A percentile compares a stretch with the other conserved stretches of the same genome.
These are phyloP conservation scores for Cryptosporidium parvum DNA, from an alignment of 169 alveolate species.

Conservation along the genomic window DNA sequence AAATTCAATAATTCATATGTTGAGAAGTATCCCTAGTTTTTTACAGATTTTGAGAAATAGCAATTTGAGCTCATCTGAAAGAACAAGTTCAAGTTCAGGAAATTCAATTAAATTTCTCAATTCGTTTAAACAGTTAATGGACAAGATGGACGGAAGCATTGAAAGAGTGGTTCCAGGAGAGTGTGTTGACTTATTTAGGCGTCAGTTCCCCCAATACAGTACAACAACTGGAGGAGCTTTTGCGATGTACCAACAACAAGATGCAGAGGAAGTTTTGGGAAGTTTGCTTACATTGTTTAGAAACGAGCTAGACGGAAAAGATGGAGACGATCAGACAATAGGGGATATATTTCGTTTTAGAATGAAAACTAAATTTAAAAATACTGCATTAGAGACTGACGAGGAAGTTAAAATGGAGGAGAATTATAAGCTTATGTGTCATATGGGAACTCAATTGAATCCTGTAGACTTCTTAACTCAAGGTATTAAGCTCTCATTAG, in stretches of 20 bases:
- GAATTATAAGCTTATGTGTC: constrained; percentile 80
- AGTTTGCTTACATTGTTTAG: constrained; percentile 80
- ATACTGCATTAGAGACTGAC: constrained; percentile 82
- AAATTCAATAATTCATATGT: constrained; percentile 89
- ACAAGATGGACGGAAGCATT: constrained; percentile 78
- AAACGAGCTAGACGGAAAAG: constrained; percentile 75
- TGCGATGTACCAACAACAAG: constrained; percentile 79
- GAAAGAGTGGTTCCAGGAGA: constrained; percentile 50
- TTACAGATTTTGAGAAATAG: constrained; percentile 44
- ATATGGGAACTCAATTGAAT: constrained; percentile 90
- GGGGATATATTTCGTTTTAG: constrained; percentile 85
- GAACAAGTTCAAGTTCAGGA: constrained; percentile 6
- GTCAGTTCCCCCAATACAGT: constrained; percentile 64
- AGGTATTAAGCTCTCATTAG: constrained; percentile 89
- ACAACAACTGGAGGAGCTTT: constrained; percentile 64
- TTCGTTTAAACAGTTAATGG: constrained; percentile 81
- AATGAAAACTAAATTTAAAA: constrained; percentile 79
- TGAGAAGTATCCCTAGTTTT: constrained; percentile 77
- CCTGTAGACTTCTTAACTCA: constrained; percentile 91
- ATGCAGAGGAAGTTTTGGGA: constrained; percentile 83
- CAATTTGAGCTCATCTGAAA: not conserved
- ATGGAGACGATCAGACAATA: constrained; percentile 65
- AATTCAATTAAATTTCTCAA: constrained; percentile 79
- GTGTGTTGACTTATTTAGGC: constrained; percentile 46
- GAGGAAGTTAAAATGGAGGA: constrained; percentile 81